A percentile compares a stretch with the other conserved stretches of the same genome.
Evolutionary conservation across 2,329 filamentous ascomycete species (phyloP).

Genomic region (Ascocoryne sarcoides): DNA sequence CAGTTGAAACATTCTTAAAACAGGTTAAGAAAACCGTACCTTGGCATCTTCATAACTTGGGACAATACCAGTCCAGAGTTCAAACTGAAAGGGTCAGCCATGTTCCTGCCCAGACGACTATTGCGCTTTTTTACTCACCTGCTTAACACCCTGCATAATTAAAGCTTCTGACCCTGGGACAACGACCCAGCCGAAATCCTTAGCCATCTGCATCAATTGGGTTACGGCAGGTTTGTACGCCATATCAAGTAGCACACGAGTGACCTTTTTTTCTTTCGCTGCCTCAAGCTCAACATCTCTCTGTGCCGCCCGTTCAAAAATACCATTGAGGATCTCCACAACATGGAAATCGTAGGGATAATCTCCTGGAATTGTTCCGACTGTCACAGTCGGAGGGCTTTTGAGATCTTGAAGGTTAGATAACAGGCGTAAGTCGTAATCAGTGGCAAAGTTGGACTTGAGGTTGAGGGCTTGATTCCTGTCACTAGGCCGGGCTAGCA

Average conservation of each 20-base stretch:
- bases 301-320: slow-evolving; percentile 36
- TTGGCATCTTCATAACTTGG: background rate
- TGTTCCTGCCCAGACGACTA: background rate
- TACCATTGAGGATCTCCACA: slow-evolving; percentile 50
- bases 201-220: slow-evolving; percentile 74
- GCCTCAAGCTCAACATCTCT: slow-evolving; percentile 38
- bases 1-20: background rate
- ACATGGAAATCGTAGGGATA: slow-evolving; percentile 67
- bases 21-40: background rate
- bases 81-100: background rate
- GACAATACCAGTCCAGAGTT: background rate
- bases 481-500: slow-evolving; percentile 74
- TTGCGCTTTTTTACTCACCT: slow-evolving; percentile 44
- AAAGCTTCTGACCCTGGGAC: slow-evolving; percentile 85
- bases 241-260: slow-evolving; percentile 66
- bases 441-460: slow-evolving; percentile 56
- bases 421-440: slow-evolving; percentile 45
- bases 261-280: background rate
- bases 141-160: slow-evolving; percentile 77
- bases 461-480: slow-evolving; percentile 63
- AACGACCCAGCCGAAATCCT: slow-evolving; percentile 68
- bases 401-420: slow-evolving; percentile 42
- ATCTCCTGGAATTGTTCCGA: slow-evolving; percentile 88
- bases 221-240: slow-evolving; percentile 87
- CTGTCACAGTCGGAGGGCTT: slow-evolving; percentile 58